Evolutionary conservation across 176 grass and related monocot species (phyloP), one percentile per base, ranked within the genome.

Genomic region (Aegilops longissima): DNA sequence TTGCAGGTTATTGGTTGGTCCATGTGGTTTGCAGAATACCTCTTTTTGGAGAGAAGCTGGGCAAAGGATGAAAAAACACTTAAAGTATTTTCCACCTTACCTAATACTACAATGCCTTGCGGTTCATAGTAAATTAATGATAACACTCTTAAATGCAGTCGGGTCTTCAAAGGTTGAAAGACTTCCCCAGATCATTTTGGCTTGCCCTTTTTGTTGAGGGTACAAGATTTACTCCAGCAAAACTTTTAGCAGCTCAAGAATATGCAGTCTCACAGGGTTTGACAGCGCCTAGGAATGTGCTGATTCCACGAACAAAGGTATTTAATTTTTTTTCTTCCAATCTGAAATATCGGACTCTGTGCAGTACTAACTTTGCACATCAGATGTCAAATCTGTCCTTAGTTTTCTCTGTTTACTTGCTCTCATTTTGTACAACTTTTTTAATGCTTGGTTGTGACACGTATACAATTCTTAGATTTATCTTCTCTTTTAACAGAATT

Each of bases 291-390:
- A 92, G 91, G 73, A 98, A 98, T 93, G 91, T 95, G 84, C 83
- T 98, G 23, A 95, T 98, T 92, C 95, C 93, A 80, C 95, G 93
- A 61, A 98, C 95, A n/a, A 98, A 98, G 95, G 95, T 98, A 85
- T 33, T 39, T 9, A 5, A 56, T 56, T 79, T 81, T 1, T 18
- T 18, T 83, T 12, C 24, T 77, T 69, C 72, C 25, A 40, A 21
- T 33, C 80, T 68, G n/a, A 88, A 67, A 33, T 68, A 36, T 68
- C 21, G 5, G 42, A 31, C 34, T 82, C 33, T 12, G 3, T 21
- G 14, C 12, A 21, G 66, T 33, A 78, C 62, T 23, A 59, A 9
- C 23, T n/a, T 71, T 71, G 47, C 20, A 82, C n/a, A 33, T 17
- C 1, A 39, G 25, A 83, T 72, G 67, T 85, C 39, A 30, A 65